Evolutionary conservation across 495 filamentous ascomycete species (phyloP), one percentile per base, ranked within the genome.

Genomic region (Trichoderma reesei): DNA sequence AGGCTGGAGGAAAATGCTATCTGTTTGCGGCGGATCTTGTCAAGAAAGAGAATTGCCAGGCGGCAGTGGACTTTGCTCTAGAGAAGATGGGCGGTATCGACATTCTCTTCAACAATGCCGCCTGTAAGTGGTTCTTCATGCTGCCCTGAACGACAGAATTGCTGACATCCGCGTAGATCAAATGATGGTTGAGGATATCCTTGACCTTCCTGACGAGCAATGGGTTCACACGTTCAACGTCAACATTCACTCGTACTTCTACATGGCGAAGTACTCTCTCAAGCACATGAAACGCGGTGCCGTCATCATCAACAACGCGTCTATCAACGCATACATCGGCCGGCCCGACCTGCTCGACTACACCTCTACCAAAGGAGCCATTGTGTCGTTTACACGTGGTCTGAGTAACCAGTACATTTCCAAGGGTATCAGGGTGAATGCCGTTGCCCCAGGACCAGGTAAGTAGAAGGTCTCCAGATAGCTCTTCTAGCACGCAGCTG

Each of bases 331-430:
- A 38, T 96, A 93, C 77, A 84, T 90, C 65, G 90, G 90, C 39
- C 87, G 89, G 14, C 86, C 86, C 0, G 90, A 94, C 69, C 82
- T 95, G 1, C 82, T 95, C 36, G 91, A 96, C 75, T 94, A 96
- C 76, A 91, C 90, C 3, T 83, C 88, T 9, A 89, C 85, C 46
- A 95, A 95, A 71, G 90, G 90, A 61, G 90, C 90, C 63, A 89
- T 94, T 65, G 77, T 95, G 3, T 82, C 90, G 16, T 93, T 95
- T 76, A 92, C 89, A 0, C 86, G 89, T 14, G 89, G 81, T 13
- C 77, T 96, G 14, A 87, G 86, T 44, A 94, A 91, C 72, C 88
- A 93, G 71, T 84, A 87, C 67, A 69, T 90, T 9, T 68, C 71
- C 62, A 84, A 86, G 56, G 91, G 90, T 6, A 92, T 94, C 70